A percentile compares a stretch with the other conserved stretches of the same genome.
phyloP scores from a whole-genome alignment of 495 filamentous ascomycete genomes.

The Penicillium angulare region DNA sequence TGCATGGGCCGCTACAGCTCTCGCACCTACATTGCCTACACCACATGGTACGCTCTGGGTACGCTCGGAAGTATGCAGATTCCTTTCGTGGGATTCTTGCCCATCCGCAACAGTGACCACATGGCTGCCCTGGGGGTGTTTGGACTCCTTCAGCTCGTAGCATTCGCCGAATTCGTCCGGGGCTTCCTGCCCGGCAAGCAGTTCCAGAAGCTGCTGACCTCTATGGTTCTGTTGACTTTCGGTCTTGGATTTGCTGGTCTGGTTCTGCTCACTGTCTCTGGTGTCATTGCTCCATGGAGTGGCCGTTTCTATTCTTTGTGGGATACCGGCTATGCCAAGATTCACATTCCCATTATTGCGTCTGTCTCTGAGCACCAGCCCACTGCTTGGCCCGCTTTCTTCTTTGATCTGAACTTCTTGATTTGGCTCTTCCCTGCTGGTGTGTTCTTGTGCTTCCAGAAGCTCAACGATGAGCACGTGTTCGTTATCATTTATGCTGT shows the following conservation, averaged over 20 bases:
- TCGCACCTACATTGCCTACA: constrained; percentile 92
- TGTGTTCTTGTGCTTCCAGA: constrained; percentile 96
- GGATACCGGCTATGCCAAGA: constrained; percentile 99
- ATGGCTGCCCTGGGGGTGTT: constrained; percentile 98
- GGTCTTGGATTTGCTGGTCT: constrained; percentile 71
- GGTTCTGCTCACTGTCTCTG: constrained; percentile 77
- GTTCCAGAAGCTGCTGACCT: constrained; percentile 81
- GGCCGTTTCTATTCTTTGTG: constrained; percentile 99
- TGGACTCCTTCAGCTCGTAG: constrained; percentile 91
- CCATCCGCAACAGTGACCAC: constrained; percentile 95
- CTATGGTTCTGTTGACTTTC: constrained; percentile 75
- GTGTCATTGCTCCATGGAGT: constrained; percentile 95
- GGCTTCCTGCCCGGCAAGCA: constrained; percentile 85
- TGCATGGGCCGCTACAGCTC: constrained; percentile 97
- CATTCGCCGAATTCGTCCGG: constrained; percentile 87
- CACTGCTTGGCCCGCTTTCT: constrained; percentile 99
- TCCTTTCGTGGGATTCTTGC: constrained; percentile 97
- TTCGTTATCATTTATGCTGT: constrained; percentile 97
- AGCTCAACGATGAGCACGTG: constrained; percentile 92
- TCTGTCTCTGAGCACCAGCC: constrained; percentile 99
- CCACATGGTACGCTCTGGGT: constrained; percentile 95
- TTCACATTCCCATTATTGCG: constrained; percentile 99
- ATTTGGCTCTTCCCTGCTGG: constrained; percentile 99
- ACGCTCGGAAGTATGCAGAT: constrained; percentile 99
- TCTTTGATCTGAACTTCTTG: constrained; percentile 96